A percentile compares a stretch with the other conserved stretches of the same genome.
These are phyloP conservation scores for Handroanthus guayacan DNA, from an alignment of 257 asterid species.

Conservation along the genomic window DNA sequence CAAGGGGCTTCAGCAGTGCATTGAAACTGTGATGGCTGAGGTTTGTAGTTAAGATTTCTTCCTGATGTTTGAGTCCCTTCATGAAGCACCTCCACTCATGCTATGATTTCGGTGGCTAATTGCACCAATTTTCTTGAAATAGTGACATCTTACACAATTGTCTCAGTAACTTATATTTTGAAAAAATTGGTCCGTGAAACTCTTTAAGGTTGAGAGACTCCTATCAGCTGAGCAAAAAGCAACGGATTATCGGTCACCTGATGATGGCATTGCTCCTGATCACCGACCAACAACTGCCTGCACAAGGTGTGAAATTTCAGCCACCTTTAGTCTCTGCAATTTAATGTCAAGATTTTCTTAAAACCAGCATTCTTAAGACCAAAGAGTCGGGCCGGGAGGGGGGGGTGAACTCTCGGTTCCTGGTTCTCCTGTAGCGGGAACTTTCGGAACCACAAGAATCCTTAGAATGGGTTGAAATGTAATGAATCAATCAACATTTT, in stretches of 20 bases:
- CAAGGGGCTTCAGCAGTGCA: slow-evolving; percentile 99
- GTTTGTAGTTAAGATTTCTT: slow-evolving; percentile 53
- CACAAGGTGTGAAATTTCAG: slow-evolving; percentile 62
- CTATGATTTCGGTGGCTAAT: slow-evolving; percentile 26
- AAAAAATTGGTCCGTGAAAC: slow-evolving; percentile 29
- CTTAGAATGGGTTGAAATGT: background rate
- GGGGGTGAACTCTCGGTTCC: too few species aligned
- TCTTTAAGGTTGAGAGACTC: slow-evolving; percentile 84
- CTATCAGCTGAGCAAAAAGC: slow-evolving; percentile 94
- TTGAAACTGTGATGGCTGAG: slow-evolving; percentile 98
- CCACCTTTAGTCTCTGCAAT: slow-evolving; percentile 28
- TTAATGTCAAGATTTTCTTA: slow-evolving; percentile 19
- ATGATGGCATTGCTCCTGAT: slow-evolving; percentile 92
- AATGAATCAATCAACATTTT: slow-evolving; percentile 5
- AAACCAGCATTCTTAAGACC: too few species aligned
- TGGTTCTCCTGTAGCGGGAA: too few species aligned
- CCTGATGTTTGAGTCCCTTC: slow-evolving; percentile 8
- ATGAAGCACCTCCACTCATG: slow-evolving; percentile 9
- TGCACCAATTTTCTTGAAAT: slow-evolving; percentile 2
- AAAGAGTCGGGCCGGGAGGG: too few species aligned
- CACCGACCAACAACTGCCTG: slow-evolving; percentile 97
- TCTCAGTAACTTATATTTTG: slow-evolving; percentile 25
- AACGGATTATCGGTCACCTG: slow-evolving; percentile 90
- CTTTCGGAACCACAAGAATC: too few species aligned
- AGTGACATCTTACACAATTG: background rate